Evolutionary conservation across 176 grass and related monocot species (phyloP).

Genomic region (Cymbopogon citratus): DNA sequence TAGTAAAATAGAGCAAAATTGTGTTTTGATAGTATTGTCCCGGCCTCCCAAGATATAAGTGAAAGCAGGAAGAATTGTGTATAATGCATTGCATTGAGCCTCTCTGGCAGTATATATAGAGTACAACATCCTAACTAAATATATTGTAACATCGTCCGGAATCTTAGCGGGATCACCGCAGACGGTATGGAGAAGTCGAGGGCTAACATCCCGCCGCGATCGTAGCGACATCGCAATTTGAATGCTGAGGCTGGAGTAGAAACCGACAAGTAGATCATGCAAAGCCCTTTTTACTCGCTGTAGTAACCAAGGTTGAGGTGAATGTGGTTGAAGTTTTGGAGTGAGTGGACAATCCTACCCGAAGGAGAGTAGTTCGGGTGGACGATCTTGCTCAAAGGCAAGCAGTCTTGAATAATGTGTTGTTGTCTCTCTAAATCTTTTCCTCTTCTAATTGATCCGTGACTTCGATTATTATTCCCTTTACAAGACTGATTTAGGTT

Average conservation of each 20-base stretch:
- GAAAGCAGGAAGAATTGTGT: not conserved
- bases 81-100: not conserved
- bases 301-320: too few species aligned
- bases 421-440: not conserved
- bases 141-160: not conserved
- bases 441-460: not conserved
- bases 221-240: too few species aligned
- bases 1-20: constrained; percentile 11
- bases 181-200: too few species aligned
- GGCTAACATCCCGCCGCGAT: too few species aligned
- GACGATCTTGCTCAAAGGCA: too few species aligned
- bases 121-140: not conserved
- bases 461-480: not conserved
- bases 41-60: not conserved
- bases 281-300: too few species aligned
- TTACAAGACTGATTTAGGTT: not conserved
- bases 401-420: not conserved
- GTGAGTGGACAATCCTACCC: too few species aligned
- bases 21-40: not conserved
- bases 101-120: not conserved
- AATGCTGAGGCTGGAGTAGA: too few species aligned
- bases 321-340: too few species aligned
- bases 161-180: too few species aligned
- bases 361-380: not conserved
- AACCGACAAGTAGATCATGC: too few species aligned